Evolutionary conservation across 2,329 filamentous ascomycete species (phyloP).

Genomic region (Leptographium lundbergii): DNA sequence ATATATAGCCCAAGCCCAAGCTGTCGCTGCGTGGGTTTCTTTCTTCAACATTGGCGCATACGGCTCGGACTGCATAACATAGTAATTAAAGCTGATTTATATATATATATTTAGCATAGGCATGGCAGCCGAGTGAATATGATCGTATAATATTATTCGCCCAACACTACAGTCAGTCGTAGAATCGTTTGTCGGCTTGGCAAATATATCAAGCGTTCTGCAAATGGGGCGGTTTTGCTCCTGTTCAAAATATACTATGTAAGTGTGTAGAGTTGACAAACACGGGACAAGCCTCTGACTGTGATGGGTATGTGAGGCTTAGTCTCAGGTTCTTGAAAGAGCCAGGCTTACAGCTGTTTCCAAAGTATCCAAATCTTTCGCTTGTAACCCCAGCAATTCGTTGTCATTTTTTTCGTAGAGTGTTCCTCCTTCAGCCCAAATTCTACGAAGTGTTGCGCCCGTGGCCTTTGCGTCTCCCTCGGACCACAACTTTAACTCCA

Average conservation of each 20-base stretch:
- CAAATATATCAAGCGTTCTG: too few relatives aligned
- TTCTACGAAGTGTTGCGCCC: slow-evolving; percentile 48
- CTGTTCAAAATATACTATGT: too few relatives aligned
- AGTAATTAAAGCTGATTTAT: neutral
- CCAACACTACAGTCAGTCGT: too few relatives aligned
- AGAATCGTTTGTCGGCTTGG: too few relatives aligned
- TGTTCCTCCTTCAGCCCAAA: slow-evolving; percentile 62
- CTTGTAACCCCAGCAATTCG: slow-evolving; percentile 35
- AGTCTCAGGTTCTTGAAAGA: neutral
- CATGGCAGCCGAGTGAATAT: neutral
- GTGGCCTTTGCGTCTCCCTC: slow-evolving; percentile 38
- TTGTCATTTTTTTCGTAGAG: slow-evolving; percentile 60
- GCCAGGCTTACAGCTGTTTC: slow-evolving; percentile 17
- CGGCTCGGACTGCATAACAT: neutral
- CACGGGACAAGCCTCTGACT: too few relatives aligned
- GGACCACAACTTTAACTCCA: slow-evolving; percentile 49
- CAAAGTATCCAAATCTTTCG: slow-evolving; percentile 39
- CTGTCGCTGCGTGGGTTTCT: neutral
- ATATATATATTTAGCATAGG: too few relatives aligned
- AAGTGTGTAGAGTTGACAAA: too few relatives aligned
- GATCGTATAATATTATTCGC: too few relatives aligned
- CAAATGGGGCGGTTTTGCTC: too few relatives aligned
- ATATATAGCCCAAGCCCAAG: neutral
- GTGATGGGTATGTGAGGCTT: too few relatives aligned
- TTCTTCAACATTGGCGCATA: neutral